Evolutionary conservation across 2,329 filamentous ascomycete genomes (phyloP).

Genomic region (Allantophomopsis cytisporea): DNA sequence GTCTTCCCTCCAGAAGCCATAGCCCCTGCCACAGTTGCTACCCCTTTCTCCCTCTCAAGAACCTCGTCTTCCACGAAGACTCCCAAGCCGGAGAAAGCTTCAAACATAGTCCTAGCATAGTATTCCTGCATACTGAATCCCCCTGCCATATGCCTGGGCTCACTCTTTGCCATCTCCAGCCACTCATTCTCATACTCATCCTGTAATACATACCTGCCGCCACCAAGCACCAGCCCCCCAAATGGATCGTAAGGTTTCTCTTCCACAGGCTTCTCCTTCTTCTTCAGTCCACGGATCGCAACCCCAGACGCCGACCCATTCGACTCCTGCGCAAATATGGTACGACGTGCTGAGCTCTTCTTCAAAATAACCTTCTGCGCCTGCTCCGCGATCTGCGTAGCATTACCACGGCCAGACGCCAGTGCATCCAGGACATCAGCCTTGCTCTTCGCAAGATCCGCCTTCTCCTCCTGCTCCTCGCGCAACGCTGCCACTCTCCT

Average conservation of each 20-base stretch:
- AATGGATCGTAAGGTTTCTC: slow-evolving; percentile 82
- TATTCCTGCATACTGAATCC: slow-evolving; percentile 80
- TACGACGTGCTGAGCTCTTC: slow-evolving; percentile 50
- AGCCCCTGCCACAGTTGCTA: slow-evolving; percentile 22
- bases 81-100: slow-evolving; percentile 80
- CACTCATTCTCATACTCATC: slow-evolving; percentile 63
- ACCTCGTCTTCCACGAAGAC: slow-evolving; percentile 70
- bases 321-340: slow-evolving; percentile 13
- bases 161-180: slow-evolving; percentile 52
- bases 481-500: slow-evolving; percentile 47
- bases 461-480: slow-evolving; percentile 59
- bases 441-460: slow-evolving; percentile 45
- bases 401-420: slow-evolving; percentile 45
- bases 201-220: slow-evolving; percentile 57
- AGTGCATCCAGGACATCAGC: slow-evolving; percentile 60
- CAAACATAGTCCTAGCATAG: slow-evolving; percentile 65
- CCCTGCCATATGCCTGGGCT: slow-evolving; percentile 56
- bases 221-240: slow-evolving; percentile 56
- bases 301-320: slow-evolving; percentile 4
- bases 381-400: slow-evolving; percentile 41
- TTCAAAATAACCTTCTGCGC: slow-evolving; percentile 51
- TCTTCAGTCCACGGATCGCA: slow-evolving; percentile 66
- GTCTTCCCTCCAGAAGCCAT: slow-evolving; percentile 23
- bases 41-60: slow-evolving; percentile 16
- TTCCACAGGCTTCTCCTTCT: slow-evolving; percentile 40